Evolutionary conservation across 129 eudicot species (phyloP), one percentile per base, ranked within the genome.

Genomic region (Gnaphalium uliginosum): DNA sequence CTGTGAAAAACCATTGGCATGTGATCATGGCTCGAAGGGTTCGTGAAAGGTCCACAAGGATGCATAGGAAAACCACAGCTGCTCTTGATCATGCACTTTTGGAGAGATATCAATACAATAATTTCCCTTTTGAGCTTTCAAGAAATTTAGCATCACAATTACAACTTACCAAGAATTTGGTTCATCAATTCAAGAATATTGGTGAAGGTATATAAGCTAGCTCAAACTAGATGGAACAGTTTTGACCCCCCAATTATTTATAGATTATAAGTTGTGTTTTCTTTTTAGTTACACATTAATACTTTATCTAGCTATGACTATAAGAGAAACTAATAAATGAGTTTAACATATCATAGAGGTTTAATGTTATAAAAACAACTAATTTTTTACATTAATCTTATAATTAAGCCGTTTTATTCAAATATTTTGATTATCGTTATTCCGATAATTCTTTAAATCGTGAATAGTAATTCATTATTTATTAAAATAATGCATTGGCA

Each of bases 1-100:
- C 98, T 0, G 96, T 92, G n/a, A 92, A 92, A 89, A 92, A 92
- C 68, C 98, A 92, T 68, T 92, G 96, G 98, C 98, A 92, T 27
- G 98, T 93, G 18, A 93, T 93, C 78, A 93, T 93, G 98, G 96
- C 96, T 18, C 76, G 96, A 69, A 90, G 69, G 68, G 81, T 85
- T 35, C 79, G 95, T 32, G 90, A 88, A 66, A 83, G 84, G 54
- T 86, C 89, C 7, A 85, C 88, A 6, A 78, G 79, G 71, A 17
- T 84, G 46, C 80, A 73, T 67, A 76, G 85, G 24, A 93, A 72
- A 71, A 79, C 80, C 72, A 72, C 73, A 24, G 6, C 62, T 64
- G 39, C 27, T 29, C 46, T 26, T 48, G 63, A 70, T 70, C 74
- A n/a, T 53, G 15, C 79, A 58, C 8, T 41, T 8, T 72, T 78